phyloP scores from a whole-genome alignment of 306 rosid genomes.

The Delonix regia region DNA sequence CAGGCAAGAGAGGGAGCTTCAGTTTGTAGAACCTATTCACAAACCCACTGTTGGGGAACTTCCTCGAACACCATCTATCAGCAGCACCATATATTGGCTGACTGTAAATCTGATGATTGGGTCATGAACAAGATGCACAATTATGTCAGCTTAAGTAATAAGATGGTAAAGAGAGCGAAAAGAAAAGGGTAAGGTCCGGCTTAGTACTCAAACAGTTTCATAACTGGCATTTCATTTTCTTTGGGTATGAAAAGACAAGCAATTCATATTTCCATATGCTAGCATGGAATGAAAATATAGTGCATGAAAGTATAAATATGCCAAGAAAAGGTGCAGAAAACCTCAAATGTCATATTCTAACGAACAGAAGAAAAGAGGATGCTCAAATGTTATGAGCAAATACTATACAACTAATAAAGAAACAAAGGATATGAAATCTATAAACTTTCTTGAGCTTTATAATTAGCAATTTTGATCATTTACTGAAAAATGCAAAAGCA shows the following conservation, averaged over 20 bases:
- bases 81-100: slow-evolving; percentile 65
- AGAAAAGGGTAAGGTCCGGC: background rate
- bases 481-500: no score
- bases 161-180: background rate
- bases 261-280: no score
- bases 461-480: background rate
- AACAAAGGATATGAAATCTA: background rate
- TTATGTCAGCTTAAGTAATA: background rate
- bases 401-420: no score
- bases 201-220: background rate
- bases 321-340: no score
- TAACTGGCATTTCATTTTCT: no score
- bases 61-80: slow-evolving; percentile 67
- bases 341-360: no score
- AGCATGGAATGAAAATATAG: no score
- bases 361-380: no score
- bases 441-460: background rate
- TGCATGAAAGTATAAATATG: no score
- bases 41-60: slow-evolving; percentile 58
- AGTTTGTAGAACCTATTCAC: slow-evolving; percentile 54
- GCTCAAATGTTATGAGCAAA: no score
- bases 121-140: slow-evolving; percentile 13
- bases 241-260: no score
- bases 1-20: slow-evolving; percentile 58
- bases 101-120: slow-evolving; percentile 55